Percentiles rank a stretch among this genome's conserved stretches.
Evolutionary conservation across 148 eudicot species (phyloP).

Genomic region (Pouteria glomerata): DNA sequence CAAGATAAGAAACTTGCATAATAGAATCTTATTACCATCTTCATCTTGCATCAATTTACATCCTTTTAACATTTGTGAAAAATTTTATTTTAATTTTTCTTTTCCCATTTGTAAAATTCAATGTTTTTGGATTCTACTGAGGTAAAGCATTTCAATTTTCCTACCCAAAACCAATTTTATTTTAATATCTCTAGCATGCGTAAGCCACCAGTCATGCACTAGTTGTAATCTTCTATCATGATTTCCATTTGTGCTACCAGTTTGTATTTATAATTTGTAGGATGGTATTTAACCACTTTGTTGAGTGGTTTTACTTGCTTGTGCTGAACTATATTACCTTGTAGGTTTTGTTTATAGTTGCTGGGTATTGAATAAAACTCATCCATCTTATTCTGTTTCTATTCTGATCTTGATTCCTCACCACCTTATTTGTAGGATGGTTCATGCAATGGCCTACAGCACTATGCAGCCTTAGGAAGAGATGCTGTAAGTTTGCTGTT

Average conservation of each 20-base stretch:
- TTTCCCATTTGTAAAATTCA: background rate
- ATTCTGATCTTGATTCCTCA: constrained; percentile 1
- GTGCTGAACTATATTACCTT: background rate
- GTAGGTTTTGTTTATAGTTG: background rate
- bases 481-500: constrained; percentile 52
- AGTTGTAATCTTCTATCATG: background rate
- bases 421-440: constrained; percentile 60
- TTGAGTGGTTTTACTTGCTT: constrained; percentile 4
- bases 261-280: background rate
- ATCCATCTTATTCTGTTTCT: background rate
- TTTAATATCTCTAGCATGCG: background rate
- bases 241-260: background rate
- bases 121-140: constrained; percentile 10
- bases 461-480: constrained; percentile 96
- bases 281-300: background rate
- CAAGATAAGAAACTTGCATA: no score
- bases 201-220: background rate
- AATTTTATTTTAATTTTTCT: background rate
- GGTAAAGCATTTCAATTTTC: background rate
- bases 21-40: no score
- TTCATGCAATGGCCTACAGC: constrained; percentile 95
- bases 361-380: background rate
- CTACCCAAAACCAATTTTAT: background rate
- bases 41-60: no score
- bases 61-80: background rate